These are phyloP conservation scores for Yamadazyma scolyti DNA, from an alignment of 805 yeast genomes.

Conservation along the genomic window DNA sequence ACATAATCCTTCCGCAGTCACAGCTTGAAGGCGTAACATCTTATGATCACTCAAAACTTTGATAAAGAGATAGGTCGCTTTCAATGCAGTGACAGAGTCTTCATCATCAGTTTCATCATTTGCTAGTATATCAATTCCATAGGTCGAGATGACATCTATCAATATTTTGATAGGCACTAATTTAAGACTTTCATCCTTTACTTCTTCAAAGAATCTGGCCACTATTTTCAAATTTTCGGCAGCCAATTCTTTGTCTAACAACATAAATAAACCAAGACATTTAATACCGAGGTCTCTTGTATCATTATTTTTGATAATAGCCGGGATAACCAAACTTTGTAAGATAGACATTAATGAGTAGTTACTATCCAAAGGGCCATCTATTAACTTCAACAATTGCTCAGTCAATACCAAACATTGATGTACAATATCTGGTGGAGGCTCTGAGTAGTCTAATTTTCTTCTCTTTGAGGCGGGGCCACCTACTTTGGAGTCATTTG, in stretches of 20 bases:
- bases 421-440: conserved; percentile 46
- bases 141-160: conserved; percentile 73
- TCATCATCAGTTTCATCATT: conserved; percentile 27
- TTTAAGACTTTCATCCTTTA: conserved; percentile 56
- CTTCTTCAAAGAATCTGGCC: conserved; percentile 58
- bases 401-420: conserved; percentile 69
- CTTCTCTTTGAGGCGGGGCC: conserved; percentile 21
- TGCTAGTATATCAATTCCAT: conserved; percentile 59
- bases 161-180: conserved; percentile 64
- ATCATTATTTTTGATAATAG: conserved; percentile 48
- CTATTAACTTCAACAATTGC: conserved; percentile 63
- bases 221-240: conserved; percentile 59
- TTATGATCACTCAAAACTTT: conserved; percentile 55
- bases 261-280: conserved; percentile 77
- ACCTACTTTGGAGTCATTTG: conserved; percentile 5
- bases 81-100: conserved; percentile 40
- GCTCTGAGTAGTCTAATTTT: conserved; percentile 35
- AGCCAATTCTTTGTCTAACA: conserved; percentile 63
- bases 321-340: conserved; percentile 75
- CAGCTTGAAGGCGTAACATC: conserved; percentile 66
- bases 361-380: conserved; percentile 62
- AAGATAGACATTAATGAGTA: conserved; percentile 64
- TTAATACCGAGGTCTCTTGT: conserved; percentile 64
- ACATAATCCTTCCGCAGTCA: conserved; percentile 82
- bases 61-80: conserved; percentile 67